Percentiles rank a stretch among this genome's conserved stretches.
Evolutionary conservation across 2,329 filamentous ascomycete genomes (phyloP).

Genomic region (Camillea tinctor): DNA sequence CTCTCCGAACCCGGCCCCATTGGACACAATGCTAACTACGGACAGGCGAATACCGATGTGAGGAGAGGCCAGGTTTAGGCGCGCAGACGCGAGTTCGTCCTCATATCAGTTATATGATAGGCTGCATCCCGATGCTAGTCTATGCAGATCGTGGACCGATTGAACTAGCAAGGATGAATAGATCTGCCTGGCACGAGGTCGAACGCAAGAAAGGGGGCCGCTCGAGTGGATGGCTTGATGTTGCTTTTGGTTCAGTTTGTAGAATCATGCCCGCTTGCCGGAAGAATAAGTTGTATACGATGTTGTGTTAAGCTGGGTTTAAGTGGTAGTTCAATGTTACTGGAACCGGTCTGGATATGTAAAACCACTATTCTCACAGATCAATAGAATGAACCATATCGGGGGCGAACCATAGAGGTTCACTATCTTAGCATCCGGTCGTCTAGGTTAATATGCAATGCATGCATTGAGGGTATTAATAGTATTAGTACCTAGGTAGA

Average conservation of each 20-base stretch:
- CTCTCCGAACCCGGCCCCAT: neutral
- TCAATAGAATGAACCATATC: no score
- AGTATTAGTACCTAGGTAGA: no score
- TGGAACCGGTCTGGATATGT: no score
- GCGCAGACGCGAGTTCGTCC: neutral
- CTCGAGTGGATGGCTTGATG: constrained; percentile 4
- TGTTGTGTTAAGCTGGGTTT: no score
- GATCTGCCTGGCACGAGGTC: neutral
- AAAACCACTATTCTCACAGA: no score
- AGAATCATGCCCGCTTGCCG: neutral
- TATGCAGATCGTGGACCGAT: neutral
- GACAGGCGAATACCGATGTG: neutral
- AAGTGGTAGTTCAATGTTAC: no score
- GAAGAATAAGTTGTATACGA: no score
- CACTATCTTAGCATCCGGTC: no score
- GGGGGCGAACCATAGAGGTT: no score
- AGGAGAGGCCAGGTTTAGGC: neutral
- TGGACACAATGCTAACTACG: neutral
- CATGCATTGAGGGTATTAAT: no score
- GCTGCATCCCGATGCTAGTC: neutral
- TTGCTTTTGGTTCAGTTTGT: constrained; percentile 10
- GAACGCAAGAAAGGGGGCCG: neutral
- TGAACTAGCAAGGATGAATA: neutral
- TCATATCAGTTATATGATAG: neutral
- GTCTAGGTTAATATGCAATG: no score